These are phyloP conservation scores for Hyaloscypha finlandica DNA, from an alignment of 495 filamentous ascomycete species.

Conservation along the genomic window DNA sequence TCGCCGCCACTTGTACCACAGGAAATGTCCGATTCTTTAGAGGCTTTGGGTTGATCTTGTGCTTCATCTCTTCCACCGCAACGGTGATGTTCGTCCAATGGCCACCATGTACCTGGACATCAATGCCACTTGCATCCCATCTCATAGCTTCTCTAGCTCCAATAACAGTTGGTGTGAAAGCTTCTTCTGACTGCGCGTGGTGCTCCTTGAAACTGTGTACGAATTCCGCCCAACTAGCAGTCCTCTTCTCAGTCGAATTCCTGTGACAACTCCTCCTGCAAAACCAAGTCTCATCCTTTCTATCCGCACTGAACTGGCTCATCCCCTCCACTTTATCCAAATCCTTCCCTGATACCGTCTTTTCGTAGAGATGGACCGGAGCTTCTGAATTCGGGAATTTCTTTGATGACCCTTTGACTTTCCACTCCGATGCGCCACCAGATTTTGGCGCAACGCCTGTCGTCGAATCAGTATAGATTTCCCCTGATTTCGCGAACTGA, in stretches of 20 bases:
- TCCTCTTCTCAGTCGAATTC: constrained; percentile 52
- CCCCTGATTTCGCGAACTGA: too few species aligned
- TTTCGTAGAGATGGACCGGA: constrained; percentile 47
- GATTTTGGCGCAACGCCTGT: constrained; percentile 37
- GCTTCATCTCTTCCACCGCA: constrained; percentile 50
- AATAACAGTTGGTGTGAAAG: constrained; percentile 72
- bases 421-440: constrained; percentile 43
- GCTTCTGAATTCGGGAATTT: constrained; percentile 47
- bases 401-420: constrained; percentile 42
- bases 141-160: constrained; percentile 50
- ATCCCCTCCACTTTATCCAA: constrained; percentile 35
- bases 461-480: too few species aligned
- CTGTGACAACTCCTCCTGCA: constrained; percentile 65
- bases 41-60: constrained; percentile 48
- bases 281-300: constrained; percentile 64
- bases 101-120: constrained; percentile 38
- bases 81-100: constrained; percentile 54
- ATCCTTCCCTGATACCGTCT: constrained; percentile 41
- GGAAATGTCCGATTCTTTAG: constrained; percentile 59
- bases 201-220: constrained; percentile 55
- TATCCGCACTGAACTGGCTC: constrained; percentile 29
- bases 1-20: constrained; percentile 47
- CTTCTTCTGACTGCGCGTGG: constrained; percentile 68
- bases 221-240: constrained; percentile 70
- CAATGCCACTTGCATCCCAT: constrained; percentile 51